Evolutionary conservation across 768 basidiomycete species (phyloP), one percentile per base, ranked within the genome.

Genomic region (Boletales sp.): DNA sequence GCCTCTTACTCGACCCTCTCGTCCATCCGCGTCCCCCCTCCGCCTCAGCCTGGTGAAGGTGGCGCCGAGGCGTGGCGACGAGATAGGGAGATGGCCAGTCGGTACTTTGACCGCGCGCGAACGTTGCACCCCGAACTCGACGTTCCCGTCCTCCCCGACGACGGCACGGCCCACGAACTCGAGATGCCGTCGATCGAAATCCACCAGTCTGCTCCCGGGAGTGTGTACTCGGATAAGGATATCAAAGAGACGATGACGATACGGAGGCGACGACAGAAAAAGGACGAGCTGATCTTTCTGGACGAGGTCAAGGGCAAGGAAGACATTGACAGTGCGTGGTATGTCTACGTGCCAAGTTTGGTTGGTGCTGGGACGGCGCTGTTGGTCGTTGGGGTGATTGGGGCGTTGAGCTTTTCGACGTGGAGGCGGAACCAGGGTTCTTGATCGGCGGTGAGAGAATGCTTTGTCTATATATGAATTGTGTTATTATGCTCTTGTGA

Each of bases 281-380:
- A 83, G 59, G 81, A 83, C 37, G 83, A 81, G 51, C 64, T 78
- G 55, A 62, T 75, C 57, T 79, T 50, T 59, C 71, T 74, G 52
- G 70, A 73, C 34, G 73, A 71, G 32, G 65, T 74, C 39, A 76
- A 77, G 50, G 61, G 77, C 8, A 65, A 59, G 43, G 80, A 81
- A 18, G 82, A 84, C 32, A 72, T 84, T 35, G 86, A 89, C 48
- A 79, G 74, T 65, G 76, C 86, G 19, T 91, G 89, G 89, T 90
- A 88, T 58, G 58, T 90, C 43, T 87, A 88, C 52, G 71, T 91
- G 36, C 89, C 89, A 4, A 83, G 86, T 21, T 65, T 91, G 54
- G 82, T 91, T 8, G 89, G 89, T 9, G 89, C 88, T 21, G 89
- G 88, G n/a, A 90, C 88, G 18, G 89, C 89, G 39, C 62, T 91